These are phyloP conservation scores for Penicillium aurantiogriseum DNA, from an alignment of 2,329 filamentous ascomycete genomes.

Conservation along the genomic window DNA sequence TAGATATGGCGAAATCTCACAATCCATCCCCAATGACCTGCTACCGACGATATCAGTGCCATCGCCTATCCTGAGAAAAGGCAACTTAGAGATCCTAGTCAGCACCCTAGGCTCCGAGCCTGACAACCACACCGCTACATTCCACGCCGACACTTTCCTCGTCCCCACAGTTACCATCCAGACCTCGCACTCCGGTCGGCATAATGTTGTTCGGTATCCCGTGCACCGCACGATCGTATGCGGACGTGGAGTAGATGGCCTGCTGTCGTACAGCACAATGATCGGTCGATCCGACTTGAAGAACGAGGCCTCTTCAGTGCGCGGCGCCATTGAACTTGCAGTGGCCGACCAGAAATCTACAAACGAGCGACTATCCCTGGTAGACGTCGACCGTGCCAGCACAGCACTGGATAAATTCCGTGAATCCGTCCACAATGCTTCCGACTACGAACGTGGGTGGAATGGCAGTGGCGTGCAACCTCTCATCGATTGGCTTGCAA, in stretches of 20 bases:
- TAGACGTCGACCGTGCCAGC: conserved; percentile 64
- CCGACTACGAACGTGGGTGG: conserved; percentile 73
- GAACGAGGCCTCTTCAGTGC: conserved; percentile 33
- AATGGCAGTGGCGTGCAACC: conserved; percentile 66
- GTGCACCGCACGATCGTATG: conserved; percentile 80
- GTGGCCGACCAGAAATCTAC: conserved; percentile 41
- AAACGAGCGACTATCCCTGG: conserved; percentile 43
- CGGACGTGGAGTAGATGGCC: conserved; percentile 68
- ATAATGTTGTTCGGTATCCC: conserved; percentile 70
- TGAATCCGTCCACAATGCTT: conserved; percentile 65
- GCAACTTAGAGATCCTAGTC: conserved; percentile 61
- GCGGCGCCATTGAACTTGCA: conserved; percentile 45
- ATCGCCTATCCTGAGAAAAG: conserved; percentile 54
- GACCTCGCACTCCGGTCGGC: conserved; percentile 61
- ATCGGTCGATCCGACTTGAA: conserved; percentile 32
- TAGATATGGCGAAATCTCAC: conserved; percentile 55
- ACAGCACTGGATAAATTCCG: conserved; percentile 67
- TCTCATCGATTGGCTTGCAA: conserved; percentile 63
- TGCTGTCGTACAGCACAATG: conserved; percentile 42
- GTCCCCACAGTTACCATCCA: conserved; percentile 72
- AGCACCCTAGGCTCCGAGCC: conserved; percentile 52
- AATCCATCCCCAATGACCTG: conserved; percentile 49
- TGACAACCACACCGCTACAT: conserved; percentile 50
- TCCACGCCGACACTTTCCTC: conserved; percentile 63
- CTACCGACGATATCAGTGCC: conserved; percentile 57